These are phyloP conservation scores for Ceratorhiza oryzae-sativae DNA, from an alignment of 1,284 basidiomycete species.

Conservation along the genomic window DNA sequence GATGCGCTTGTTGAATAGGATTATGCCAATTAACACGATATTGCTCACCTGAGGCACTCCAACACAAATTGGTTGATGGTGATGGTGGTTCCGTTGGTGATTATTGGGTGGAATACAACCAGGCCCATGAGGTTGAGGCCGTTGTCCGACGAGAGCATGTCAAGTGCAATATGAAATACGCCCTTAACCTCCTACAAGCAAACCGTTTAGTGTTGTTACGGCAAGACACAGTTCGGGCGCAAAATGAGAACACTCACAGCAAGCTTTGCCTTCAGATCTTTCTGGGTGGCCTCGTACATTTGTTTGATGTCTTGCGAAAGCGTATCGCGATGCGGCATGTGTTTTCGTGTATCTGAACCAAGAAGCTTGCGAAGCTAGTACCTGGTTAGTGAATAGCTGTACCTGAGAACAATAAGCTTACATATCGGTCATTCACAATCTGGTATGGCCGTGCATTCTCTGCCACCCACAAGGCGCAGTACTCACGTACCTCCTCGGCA, in stretches of 20 bases:
- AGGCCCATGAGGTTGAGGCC: not conserved
- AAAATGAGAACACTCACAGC: not conserved
- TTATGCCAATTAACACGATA: not conserved
- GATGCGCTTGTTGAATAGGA: not conserved
- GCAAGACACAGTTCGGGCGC: not conserved
- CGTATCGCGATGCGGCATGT: not conserved
- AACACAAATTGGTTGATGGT: not conserved
- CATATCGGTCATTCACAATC: slow-evolving; percentile 1
- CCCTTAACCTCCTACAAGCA: not conserved
- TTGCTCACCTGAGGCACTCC: slow-evolving; percentile 2
- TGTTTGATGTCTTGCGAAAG: not conserved
- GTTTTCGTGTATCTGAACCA: not conserved
- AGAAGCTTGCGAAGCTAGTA: not conserved
- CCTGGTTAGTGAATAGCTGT: not conserved
- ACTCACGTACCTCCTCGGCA: not conserved
- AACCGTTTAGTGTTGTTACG: too few relatives aligned
- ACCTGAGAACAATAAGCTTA: not conserved
- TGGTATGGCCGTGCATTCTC: not conserved
- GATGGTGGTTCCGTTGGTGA: not conserved
- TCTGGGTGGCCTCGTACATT: not conserved
- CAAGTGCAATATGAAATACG: slow-evolving; percentile 8
- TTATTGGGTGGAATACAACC: not conserved
- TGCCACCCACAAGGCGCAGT: not conserved
- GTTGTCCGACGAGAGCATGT: not conserved
- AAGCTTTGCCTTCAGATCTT: not conserved